These are phyloP conservation scores for Ophiostoma sp. DNA, from an alignment of 2,329 filamentous ascomycete genomes.

Conservation along the genomic window DNA sequence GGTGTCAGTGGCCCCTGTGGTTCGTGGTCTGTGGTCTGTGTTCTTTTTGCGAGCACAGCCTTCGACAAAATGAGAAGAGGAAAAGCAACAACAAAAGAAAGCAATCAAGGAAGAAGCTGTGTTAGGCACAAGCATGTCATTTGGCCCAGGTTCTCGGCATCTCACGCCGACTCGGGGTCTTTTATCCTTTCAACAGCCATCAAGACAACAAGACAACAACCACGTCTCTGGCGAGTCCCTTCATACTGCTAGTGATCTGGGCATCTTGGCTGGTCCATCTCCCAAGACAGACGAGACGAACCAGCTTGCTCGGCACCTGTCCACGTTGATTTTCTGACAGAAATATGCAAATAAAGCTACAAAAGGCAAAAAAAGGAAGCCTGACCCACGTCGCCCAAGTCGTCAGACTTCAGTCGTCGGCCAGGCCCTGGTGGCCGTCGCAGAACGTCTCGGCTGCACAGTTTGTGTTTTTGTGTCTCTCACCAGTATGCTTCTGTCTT, in stretches of 20 bases:
- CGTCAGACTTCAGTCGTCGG: neutral
- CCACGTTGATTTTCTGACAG: neutral
- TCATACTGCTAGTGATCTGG: neutral
- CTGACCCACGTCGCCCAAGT: neutral
- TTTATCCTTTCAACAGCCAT: neutral
- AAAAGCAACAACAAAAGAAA: neutral
- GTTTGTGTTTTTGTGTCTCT: neutral
- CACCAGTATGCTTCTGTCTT: neutral
- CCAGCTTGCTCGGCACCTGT: neutral
- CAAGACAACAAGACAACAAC: neutral
- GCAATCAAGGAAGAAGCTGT: neutral
- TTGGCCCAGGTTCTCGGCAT: neutral
- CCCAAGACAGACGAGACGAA: neutral
- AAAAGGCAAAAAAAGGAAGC: neutral
- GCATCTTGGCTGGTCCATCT: constrained; percentile 3
- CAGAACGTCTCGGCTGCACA: neutral
- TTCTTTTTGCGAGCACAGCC: neutral
- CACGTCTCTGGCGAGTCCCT: neutral
- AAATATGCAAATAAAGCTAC: neutral
- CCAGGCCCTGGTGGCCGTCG: neutral
- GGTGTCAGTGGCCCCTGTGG: neutral
- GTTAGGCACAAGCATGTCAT: neutral
- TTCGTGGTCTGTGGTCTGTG: neutral
- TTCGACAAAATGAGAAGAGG: neutral
- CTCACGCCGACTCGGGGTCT: neutral